These are phyloP conservation scores for Moringa oleifera DNA, from an alignment of 345 rosid species.

Conservation along the genomic window DNA sequence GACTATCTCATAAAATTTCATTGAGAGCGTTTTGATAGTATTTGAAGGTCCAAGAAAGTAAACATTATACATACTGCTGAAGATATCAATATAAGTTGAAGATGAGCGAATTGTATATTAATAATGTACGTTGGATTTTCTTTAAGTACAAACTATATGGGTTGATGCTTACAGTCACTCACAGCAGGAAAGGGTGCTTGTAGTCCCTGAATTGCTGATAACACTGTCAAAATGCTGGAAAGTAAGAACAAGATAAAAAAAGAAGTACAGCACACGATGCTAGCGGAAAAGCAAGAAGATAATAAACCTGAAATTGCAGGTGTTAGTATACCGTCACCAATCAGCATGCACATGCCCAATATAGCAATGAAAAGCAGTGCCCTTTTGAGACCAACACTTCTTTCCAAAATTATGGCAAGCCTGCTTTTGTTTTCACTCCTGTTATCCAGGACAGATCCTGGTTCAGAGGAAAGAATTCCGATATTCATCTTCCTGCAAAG, in stretches of 20 bases:
- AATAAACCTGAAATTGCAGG: conserved; percentile 67
- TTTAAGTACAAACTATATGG: not conserved
- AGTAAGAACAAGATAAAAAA: not conserved
- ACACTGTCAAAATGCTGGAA: conserved; percentile 30
- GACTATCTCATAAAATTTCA: too few species aligned
- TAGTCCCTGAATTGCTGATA: conserved; percentile 65
- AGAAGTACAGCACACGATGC: too few species aligned
- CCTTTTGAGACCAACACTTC: conserved; percentile 45
- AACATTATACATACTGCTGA: too few species aligned
- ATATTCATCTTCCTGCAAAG: conserved; percentile 58
- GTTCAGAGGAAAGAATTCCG: conserved; percentile 40
- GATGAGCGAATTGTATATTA: too few species aligned
- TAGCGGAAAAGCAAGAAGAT: too few species aligned
- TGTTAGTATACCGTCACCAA: conserved; percentile 70
- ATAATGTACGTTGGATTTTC: too few species aligned
- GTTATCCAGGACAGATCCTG: conserved; percentile 16
- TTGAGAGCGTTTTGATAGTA: too few species aligned
- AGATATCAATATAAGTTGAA: too few species aligned
- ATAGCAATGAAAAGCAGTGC: conserved; percentile 55
- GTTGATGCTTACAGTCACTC: conserved; percentile 37
- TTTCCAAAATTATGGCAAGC: conserved; percentile 50
- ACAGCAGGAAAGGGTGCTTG: conserved; percentile 55
- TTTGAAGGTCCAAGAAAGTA: too few species aligned
- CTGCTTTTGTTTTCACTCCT: conserved; percentile 29
- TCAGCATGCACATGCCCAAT: conserved; percentile 67